Evolutionary conservation across 2,329 filamentous ascomycete genomes (phyloP), one percentile per base, ranked within the genome.

Genomic region (Parafenestella ontariensis): DNA sequence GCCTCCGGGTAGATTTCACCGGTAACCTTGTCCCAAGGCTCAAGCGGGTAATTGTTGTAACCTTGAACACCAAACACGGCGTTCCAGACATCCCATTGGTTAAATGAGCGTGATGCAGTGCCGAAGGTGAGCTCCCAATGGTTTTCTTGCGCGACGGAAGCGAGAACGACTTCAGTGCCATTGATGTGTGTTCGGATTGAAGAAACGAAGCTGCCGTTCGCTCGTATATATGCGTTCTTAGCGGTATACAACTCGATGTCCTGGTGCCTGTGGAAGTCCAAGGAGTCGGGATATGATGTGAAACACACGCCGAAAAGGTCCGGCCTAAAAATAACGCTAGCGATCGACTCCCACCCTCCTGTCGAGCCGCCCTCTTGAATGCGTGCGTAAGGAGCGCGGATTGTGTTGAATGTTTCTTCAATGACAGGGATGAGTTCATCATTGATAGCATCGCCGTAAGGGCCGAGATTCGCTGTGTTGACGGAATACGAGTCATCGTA

Each of bases 401-500:
- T 76, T 0, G 72, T 76, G 52, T 72, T 67, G 67, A 75, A 77
- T 1, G 40, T 64, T 9, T 56, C 46, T 29, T 77, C 74, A 21
- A 77, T 56, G 26, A 67, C 49, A 0, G 75, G 73, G 6, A 77
- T 68, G 2, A 77, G 63, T 45, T 77, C 75, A n/a, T 77, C 73
- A 54, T 77, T 77, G 59, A 77, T 69, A 1, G 74, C 74, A 21
- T 76, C 74, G 9, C 75, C 75, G 34, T 72, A 77, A 3, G 75
- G 75, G 3, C 75, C 75, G 6, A 77, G 59, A 42, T 77, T 77
- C 2, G 74, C 73, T 0, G 72, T 75, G 47, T 77, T 77, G 37
- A 76, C 74, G 0, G 69, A 74, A 49, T 77, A 77, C 0, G 73
- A 76, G 46, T 77, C 74, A 46, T 77, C 74, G 54, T 76, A 77